Conservation (phyloP, 257 asterid genomes). For the Ilex aquifolium region DNA sequence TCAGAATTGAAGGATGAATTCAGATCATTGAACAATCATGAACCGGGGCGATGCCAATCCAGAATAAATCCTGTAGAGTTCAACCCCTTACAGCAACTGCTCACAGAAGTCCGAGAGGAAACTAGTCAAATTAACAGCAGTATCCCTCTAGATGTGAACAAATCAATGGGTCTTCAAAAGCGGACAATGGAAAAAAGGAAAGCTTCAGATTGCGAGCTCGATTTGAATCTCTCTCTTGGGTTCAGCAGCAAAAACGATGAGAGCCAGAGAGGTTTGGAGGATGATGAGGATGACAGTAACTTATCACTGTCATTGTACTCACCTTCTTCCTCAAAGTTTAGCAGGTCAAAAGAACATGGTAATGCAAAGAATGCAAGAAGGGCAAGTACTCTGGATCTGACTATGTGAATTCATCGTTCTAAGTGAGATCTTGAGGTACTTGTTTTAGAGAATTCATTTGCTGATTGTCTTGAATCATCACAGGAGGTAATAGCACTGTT, state of each 20-base stretch:
- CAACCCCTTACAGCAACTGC: neutral
- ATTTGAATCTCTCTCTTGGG: slow-evolving; percentile 56
- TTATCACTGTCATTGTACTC: slow-evolving; percentile 43
- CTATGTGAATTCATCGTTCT: slow-evolving; percentile 80
- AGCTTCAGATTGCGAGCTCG: slow-evolving; percentile 27
- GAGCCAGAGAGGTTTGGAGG: neutral
- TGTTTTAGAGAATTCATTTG: slow-evolving; percentile 20
- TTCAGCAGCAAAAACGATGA: neutral
- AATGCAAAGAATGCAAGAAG: slow-evolving; percentile 32
- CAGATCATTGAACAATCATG: neutral
- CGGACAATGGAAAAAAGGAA: slow-evolving; percentile 38
- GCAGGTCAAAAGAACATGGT: slow-evolving; percentile 33
- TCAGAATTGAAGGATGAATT: neutral
- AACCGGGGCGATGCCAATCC: neutral
- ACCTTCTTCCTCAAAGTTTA: slow-evolving; percentile 19
- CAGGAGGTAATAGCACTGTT: slow-evolving; percentile 8
- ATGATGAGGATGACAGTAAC: slow-evolving; percentile 20
- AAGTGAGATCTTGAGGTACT: slow-evolving; percentile 80
- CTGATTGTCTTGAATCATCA: slow-evolving; percentile 29
- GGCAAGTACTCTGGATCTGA: slow-evolving; percentile 95
- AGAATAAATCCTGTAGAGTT: neutral
- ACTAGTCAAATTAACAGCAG: neutral
- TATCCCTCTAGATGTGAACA: neutral
- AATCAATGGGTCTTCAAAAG: neutral
- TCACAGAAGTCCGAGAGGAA: neutral